phyloP scores from a whole-genome alignment of 805 yeast species.

The Saturnispora diversa region DNA sequence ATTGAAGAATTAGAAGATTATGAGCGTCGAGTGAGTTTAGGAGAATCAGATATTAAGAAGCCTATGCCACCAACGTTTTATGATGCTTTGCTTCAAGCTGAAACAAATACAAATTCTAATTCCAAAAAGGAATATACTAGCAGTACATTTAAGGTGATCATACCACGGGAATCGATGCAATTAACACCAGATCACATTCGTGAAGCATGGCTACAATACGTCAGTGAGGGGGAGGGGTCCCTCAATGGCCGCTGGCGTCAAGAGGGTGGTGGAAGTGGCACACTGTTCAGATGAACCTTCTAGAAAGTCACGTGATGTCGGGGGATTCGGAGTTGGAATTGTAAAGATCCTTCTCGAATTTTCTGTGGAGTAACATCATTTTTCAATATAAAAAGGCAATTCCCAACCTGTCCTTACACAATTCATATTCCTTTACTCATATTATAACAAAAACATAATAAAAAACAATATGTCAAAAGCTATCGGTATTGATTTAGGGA shows the following conservation, averaged over 20 bases:
- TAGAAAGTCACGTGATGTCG: not conserved
- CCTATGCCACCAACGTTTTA: conserved; percentile 21
- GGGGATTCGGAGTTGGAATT: conserved; percentile 8
- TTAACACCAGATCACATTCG: conserved; percentile 75
- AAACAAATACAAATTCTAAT: conserved; percentile 5
- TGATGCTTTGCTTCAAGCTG: conserved; percentile 9
- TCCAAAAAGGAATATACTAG: conserved; percentile 13
- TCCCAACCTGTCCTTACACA: not conserved
- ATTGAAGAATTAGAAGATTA: conserved; percentile 30
- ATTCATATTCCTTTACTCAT: too few relatives aligned
- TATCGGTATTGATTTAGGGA: conserved; percentile 74
- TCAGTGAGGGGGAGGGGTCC: conserved; percentile 55
- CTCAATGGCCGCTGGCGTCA: conserved; percentile 58
- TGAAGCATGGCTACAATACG: conserved; percentile 80
- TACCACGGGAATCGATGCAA: conserved; percentile 41
- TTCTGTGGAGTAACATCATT: not conserved
- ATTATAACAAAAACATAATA: not conserved
- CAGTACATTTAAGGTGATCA: conserved; percentile 17
- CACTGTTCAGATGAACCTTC: conserved; percentile 47
- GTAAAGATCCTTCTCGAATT: not conserved
- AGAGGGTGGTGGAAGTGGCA: conserved; percentile 66
- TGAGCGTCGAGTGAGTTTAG: conserved; percentile 27
- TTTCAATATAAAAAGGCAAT: not conserved
- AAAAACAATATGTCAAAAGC: conserved; percentile 30
- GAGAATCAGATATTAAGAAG: conserved; percentile 28